Base-by-base conservation (phyloP, 2,329 filamentous ascomycete genomes). In the Penicillium polonicum region DNA sequence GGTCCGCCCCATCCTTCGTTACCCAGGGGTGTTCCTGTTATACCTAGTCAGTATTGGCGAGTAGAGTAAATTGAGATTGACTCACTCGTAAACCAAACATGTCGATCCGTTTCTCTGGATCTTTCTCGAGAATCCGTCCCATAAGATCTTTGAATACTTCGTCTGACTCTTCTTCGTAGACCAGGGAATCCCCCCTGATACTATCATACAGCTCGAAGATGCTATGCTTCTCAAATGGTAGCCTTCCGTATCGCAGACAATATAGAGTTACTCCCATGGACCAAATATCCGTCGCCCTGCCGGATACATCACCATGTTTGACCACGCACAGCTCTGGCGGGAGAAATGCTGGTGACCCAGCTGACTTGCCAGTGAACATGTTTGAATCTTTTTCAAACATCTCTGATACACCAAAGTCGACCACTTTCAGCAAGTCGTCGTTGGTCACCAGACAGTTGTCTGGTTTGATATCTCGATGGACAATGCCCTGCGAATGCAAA, bases 381-480 rank as follows among this genome's bases (percentile, higher is more conserved):
- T 91, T 84, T 2, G 84, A 85, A 57, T 89, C 82, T 72, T 95
- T 96, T 70, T 93, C 89, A 66, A 99, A 99, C 87, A 99, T 97
- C 72, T 99, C 93, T 1, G 93, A 97, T 8, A 97, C 94, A n/a
- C 94, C 94, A 80, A 99, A 99, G 74, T 97, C 94, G 52, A 96
- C 92, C 63, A 99, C 89, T 74, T 97, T 99, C 52, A 99, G 84
- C n/a, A 96, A 87, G 68, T 97, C 89, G 55, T 97, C 92, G 36
- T 88, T 84, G 0, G 92, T 96, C 39, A 99, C 80, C 8, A 99
- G 83, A 52, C 96, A 88, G 67, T 99, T 99, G 74, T 97, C 94
- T 0, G 94, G 94, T 76, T 99, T 99, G 78, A 99, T 97, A 70
- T 99, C 94, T 52, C 94, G 86, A 74, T 99, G 94, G 17, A 97